Evolutionary conservation across 352 stramenopile genomes (phyloP).

Genomic region (Globisporangium cylindrosporum): DNA sequence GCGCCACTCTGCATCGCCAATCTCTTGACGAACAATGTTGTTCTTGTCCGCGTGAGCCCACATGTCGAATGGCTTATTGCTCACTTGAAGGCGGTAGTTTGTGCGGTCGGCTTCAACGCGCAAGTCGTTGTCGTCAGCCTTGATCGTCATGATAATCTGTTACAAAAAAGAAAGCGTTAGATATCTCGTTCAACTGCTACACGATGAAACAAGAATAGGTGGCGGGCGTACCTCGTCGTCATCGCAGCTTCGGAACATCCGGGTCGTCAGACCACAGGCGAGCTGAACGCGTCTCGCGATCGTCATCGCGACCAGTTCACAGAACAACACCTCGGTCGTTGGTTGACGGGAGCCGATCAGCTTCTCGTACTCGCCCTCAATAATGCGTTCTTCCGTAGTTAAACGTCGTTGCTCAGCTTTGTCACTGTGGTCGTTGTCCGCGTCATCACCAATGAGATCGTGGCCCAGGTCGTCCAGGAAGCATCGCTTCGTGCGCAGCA

Average conservation of each 20-base stretch:
- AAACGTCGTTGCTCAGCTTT: slow-evolving; percentile 39
- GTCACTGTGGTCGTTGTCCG: slow-evolving; percentile 52
- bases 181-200: not conserved
- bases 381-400: slow-evolving; percentile 34
- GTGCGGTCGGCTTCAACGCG: slow-evolving; percentile 66
- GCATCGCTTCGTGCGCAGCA: slow-evolving; percentile 64
- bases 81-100: slow-evolving; percentile 69
- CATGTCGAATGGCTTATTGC: slow-evolving; percentile 68
- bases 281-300: slow-evolving; percentile 69
- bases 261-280: slow-evolving; percentile 71
- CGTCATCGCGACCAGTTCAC: slow-evolving; percentile 60
- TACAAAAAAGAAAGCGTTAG: not conserved
- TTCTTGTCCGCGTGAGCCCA: slow-evolving; percentile 57
- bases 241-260: slow-evolving; percentile 78
- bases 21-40: slow-evolving; percentile 39
- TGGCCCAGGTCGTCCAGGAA: slow-evolving; percentile 64
- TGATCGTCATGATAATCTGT: slow-evolving; percentile 78
- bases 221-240: slow-evolving; percentile 31
- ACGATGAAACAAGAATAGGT: not conserved
- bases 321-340: slow-evolving; percentile 63
- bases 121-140: slow-evolving; percentile 74
- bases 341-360: slow-evolving; percentile 37
- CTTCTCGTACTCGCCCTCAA: slow-evolving; percentile 61
- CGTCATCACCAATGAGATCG: slow-evolving; percentile 33
- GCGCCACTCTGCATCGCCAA: slow-evolving; percentile 45